Evolutionary conservation across 768 basidiomycete species (phyloP), one percentile per base, ranked within the genome.

Genomic region (Thelephora ganbajun): DNA sequence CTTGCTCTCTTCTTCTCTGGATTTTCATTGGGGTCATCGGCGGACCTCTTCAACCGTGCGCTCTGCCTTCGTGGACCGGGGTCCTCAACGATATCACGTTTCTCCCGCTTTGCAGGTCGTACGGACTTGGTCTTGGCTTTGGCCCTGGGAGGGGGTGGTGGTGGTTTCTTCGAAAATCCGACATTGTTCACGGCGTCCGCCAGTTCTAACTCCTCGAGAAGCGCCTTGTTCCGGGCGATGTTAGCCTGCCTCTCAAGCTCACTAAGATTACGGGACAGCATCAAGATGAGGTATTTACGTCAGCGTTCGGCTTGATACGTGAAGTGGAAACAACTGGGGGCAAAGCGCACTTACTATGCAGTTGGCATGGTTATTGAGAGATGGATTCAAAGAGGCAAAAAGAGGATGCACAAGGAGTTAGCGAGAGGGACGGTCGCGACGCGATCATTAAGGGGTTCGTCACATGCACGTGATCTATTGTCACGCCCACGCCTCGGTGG

Each of bases 211-310:
- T 85, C 64, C 53, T 83, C 78, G 34, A 91, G 69, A 7, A 89
- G 67, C 2, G 76, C 80, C 37, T 76, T 79, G 59, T 91, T 91
- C 45, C 83, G 74, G 11, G 83, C 85, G 41, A 90, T 87, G 56
- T 87, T 90, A 7, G 77, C 80, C 59, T 84, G 79, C 16, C 87
- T 79, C 54, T 87, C 81, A 18, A 72, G 65, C 63, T 88, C 87
- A 37, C 76, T 77, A 48, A 36, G 11, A 20, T 53, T 34, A 36
- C 26, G 20, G 3, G 9, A 30, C 26, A 9, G 26, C 26, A 30
- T 4, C 26, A 9, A 30, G 9, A 9, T 9, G 26, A 9, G 26
- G 26, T 30, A 30, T 30, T 9, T 9, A 9, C 26, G 26, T 30
- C 26, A 30, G 9, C 9, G 26, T 30, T 30, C 9, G 61, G n/a